Evolutionary conservation across 352 stramenopile species (phyloP), one percentile per base, ranked within the genome.

Genomic region (Salisapilia sapeloensis): DNA sequence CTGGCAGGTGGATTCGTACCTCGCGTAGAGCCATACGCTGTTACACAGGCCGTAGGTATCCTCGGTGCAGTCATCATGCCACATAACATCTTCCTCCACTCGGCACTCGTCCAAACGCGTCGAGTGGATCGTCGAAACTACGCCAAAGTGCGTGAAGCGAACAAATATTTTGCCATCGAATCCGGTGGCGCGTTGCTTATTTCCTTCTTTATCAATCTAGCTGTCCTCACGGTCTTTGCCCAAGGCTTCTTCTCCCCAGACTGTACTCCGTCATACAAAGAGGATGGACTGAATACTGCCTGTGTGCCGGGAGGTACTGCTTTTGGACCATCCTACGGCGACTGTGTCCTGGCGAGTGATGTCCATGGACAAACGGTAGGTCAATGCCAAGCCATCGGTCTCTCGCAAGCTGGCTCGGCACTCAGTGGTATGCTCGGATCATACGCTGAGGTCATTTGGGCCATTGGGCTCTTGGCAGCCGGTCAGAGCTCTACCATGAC

Each of bases 401-500:
- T 96, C 28, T 83, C 79, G 0, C 70, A 86, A 18, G 84, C 84
- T 5, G 83, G 75, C 0, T 43, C 56, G 19, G 78, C 84, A 2
- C 55, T 96, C 15, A 66, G 56, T 33, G 72, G 60, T 4, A 84
- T 92, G 51, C 50, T 96, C 6, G 78, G 78, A 3, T 24, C 63
- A 12, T 85, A 84, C 37, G 67, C 79, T 0, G 66, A 92, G 42
- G 67, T 76, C 19, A 76, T 97, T 29, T 97, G 89, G 91, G 90
- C 78, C 12, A 72, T 97, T 17, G 92, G 90, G 2, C 51, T 98
- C 14, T 53, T 98, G 18, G 92, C 92, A 4, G 84, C 92, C 9
- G 92, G 92, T 15, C 92, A 98, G 45, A 92, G 67, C 48, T 89
- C 75, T 20, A 96, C 91, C 15, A 97, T 98, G 75, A 97, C 92